phyloP scores from a whole-genome alignment of 1,284 basidiomycete genomes.

The Apiotrichum mycotoxinovorans region DNA sequence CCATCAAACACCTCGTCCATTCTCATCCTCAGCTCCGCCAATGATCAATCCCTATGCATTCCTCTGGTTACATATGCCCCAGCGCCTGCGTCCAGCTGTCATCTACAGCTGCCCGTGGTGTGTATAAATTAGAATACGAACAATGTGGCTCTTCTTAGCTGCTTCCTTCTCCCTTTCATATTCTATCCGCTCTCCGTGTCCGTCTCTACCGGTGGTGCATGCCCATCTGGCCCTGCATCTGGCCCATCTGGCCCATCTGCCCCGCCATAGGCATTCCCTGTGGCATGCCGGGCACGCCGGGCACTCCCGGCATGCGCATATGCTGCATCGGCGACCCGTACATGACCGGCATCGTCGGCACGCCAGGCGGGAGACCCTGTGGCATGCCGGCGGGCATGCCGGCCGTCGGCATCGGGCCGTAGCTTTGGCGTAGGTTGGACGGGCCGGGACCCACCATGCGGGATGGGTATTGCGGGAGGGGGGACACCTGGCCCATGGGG shows the following conservation, averaged over 20 bases:
- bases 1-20: background rate
- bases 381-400: too few species aligned
- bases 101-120: too few species aligned
- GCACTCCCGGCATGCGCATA: background rate
- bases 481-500: background rate
- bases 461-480: background rate
- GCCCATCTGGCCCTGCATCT: background rate
- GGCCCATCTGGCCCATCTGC: slow-evolving; percentile 3
- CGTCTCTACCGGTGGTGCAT: slow-evolving; percentile 3
- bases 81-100: too few species aligned
- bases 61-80: too few species aligned
- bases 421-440: slow-evolving; percentile 15
- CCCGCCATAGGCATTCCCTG: background rate
- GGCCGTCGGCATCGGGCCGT: background rate
- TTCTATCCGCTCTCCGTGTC: background rate
- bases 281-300: slow-evolving; percentile 1
- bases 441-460: slow-evolving; percentile 12
- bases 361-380: background rate
- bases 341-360: slow-evolving; percentile 7
- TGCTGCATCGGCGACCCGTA: slow-evolving; percentile 4
- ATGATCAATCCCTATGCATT: too few species aligned
- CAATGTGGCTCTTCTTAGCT: background rate
- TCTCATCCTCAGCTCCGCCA: background rate
- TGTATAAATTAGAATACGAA: too few species aligned
- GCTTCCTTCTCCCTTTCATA: background rate